A percentile compares a stretch with the other conserved stretches of the same genome.
These are phyloP conservation scores for Neurospora sp. DNA, from an alignment of 495 filamentous ascomycete genomes.

Conservation along the genomic window DNA sequence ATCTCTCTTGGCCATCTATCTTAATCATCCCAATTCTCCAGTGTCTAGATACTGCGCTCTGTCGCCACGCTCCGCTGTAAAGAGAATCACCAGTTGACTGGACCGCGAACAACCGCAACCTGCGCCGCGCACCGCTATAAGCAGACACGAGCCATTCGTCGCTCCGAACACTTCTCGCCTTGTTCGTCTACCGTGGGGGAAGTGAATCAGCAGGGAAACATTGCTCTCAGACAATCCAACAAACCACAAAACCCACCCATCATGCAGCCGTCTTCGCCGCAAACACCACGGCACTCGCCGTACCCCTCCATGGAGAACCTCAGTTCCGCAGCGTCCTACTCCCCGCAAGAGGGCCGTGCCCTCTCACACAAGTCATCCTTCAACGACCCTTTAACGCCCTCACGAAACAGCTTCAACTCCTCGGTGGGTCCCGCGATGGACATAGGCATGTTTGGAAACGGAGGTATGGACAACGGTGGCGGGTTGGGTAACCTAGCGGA, in stretches of 20 bases:
- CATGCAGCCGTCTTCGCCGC: constrained; percentile 41
- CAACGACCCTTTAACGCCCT: constrained; percentile 51
- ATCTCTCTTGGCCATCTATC: neutral
- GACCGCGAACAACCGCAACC: neutral
- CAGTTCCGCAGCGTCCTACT: constrained; percentile 35
- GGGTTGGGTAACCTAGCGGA: constrained; percentile 79
- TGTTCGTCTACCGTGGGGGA: neutral
- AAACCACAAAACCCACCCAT: neutral
- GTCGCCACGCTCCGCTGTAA: neutral
- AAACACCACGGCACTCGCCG: constrained; percentile 56
- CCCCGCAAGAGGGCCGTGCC: constrained; percentile 31
- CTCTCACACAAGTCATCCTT: constrained; percentile 48
- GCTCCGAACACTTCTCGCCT: neutral
- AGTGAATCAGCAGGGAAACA: neutral
- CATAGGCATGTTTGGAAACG: constrained; percentile 40
- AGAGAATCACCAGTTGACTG: neutral
- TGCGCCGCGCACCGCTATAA: neutral
- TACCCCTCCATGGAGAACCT: constrained; percentile 52
- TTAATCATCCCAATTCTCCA: neutral
- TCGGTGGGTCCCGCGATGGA: constrained; percentile 28
- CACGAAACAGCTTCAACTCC: constrained; percentile 41
- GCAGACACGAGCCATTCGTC: neutral
- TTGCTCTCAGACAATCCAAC: neutral
- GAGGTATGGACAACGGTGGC: constrained; percentile 31
- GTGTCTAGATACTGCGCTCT: neutral